phyloP scores from a whole-genome alignment of 192 early-diverging fungal species.

The Physocladia obscura region DNA sequence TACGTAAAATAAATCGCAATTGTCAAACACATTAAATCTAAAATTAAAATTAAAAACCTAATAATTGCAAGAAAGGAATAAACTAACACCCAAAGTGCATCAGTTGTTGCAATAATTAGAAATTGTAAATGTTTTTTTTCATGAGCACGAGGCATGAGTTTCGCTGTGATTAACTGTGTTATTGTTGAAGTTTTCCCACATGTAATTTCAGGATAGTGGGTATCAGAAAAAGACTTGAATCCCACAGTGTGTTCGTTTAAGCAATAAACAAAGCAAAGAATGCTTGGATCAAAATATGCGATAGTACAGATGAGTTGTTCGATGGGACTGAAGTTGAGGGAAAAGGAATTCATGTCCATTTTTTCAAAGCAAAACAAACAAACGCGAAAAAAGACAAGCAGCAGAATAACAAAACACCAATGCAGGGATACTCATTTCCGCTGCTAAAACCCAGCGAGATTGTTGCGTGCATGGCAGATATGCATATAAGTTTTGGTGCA shows the following conservation, averaged over 20 bases:
- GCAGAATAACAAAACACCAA: not conserved
- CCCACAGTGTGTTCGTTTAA: no score
- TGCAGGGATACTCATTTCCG: conserved; percentile 56
- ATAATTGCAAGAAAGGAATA: not conserved
- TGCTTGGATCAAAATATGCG: no score
- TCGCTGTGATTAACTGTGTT: not conserved
- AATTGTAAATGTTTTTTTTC: not conserved
- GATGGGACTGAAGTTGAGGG: no score
- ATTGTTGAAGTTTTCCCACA: no score
- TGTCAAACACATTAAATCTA: conserved; percentile 20
- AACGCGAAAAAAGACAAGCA: conserved; percentile 9
- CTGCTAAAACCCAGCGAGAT: conserved; percentile 72
- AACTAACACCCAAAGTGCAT: conserved; percentile 10
- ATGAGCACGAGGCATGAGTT: not conserved
- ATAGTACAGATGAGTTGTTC: no score
- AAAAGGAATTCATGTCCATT: no score
- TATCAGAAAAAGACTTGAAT: no score
- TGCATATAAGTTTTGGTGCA: conserved; percentile 68
- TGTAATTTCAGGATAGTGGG: not conserved
- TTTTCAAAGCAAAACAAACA: no score
- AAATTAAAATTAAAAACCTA: not conserved
- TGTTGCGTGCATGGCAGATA: conserved; percentile 72
- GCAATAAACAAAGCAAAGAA: no score
- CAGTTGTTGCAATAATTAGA: conserved; percentile 8
- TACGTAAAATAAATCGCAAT: not conserved